Base-by-base conservation (phyloP, 2,329 filamentous ascomycete species). In the Endoconidiophora polonica region DNA sequence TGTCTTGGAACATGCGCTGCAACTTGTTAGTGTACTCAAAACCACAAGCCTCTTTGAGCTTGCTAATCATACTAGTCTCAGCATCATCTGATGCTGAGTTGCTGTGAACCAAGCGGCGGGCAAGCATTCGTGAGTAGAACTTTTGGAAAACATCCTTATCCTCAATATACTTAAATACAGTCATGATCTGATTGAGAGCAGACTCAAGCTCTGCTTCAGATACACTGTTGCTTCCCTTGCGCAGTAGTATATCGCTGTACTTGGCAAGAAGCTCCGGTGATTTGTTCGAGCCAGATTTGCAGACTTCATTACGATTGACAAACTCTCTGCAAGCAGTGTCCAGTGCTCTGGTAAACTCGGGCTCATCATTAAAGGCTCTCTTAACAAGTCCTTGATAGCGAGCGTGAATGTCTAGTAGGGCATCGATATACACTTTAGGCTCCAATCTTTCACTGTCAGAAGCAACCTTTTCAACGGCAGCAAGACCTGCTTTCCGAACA, bases 121-220 rank as follows among this genome's bases (percentile, higher is more conserved):
- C 91, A 58, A 98, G 70, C 81, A 94, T 94, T 55, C 88, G 84
- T 2, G 90, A 94, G 68, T 98, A 98, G 67, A 95, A 98, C 65
- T 96, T 98, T 65, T 96, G 91, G 74, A 98, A 98, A 4, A 98
- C 93, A 61, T 98, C 91, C 72, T 98, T 98, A 67, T 98, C 93
- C 63, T 98, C 91, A 56, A 98, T 96, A 66, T 98, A 98, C 69
- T 96, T 96, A 77, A 98, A 98, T 50, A 98, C 86, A 1, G 90
- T 95, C 91, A 98, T 98, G 59, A 98, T 91, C 63, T 95, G 86
- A 18, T 78, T 79, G 26, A 96, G 70, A 29, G 86, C 83, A 57
- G 83, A 81, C 67, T 98, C 91, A 59, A 96, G 74, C 60, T 98
- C 90, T 29, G 85, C 83, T 61, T 98, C 91, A 61, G 96, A 91